phyloP scores from a whole-genome alignment of 169 alveolate species.

The Babesia ovis region DNA sequence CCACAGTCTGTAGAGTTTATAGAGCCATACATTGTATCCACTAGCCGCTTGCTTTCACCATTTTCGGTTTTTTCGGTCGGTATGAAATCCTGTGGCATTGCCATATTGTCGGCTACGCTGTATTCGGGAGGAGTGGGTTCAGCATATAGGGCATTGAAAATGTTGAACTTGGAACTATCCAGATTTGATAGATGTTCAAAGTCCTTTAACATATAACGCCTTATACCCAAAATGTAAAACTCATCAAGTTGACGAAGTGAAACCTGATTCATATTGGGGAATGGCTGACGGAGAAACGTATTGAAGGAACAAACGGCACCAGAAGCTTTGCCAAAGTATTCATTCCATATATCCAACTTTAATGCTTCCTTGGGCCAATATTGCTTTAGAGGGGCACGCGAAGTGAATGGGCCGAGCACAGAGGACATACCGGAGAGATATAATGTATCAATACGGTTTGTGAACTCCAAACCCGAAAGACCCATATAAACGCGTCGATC shows the following conservation, averaged over 20 bases:
- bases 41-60: background rate
- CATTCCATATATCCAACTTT: constrained; percentile 30
- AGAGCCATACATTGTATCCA: constrained; percentile 27
- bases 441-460: constrained; percentile 1
- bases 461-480: constrained; percentile 32
- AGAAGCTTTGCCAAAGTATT: constrained; percentile 2
- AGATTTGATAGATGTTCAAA: constrained; percentile 32
- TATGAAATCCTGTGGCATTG: background rate
- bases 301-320: constrained; percentile 25
- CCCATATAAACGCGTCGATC: constrained; percentile 43
- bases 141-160: constrained; percentile 15
- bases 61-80: background rate
- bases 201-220: constrained; percentile 39
- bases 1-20: constrained; percentile 26
- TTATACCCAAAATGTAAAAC: constrained; percentile 28
- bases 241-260: constrained; percentile 49
- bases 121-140: constrained; percentile 7
- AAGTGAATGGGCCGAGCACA: constrained; percentile 27
- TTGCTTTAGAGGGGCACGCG: constrained; percentile 23
- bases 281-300: constrained; percentile 23
- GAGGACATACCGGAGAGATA: constrained; percentile 37
- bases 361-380: constrained; percentile 31
- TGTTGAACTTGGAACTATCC: constrained; percentile 28
- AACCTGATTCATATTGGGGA: constrained; percentile 21
- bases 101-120: constrained; percentile 20